phyloP scores from a whole-genome alignment of 1,139 yeast genomes.

The Yamadazyma aaseri region DNA sequence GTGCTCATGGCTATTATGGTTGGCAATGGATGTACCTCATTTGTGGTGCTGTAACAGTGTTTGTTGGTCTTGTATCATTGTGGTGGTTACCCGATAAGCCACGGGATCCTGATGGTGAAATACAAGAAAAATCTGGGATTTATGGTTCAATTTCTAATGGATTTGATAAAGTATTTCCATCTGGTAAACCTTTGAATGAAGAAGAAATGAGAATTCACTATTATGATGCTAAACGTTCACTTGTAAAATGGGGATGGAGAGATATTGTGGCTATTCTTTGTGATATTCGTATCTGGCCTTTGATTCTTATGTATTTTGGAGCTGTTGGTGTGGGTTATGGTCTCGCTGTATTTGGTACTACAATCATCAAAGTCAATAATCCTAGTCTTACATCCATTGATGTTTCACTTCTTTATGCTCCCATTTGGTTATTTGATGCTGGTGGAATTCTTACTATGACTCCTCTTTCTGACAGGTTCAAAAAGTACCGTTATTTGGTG shows the following conservation, averaged over 20 bases:
- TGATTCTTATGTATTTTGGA: constrained; percentile 85
- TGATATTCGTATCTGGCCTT: constrained; percentile 76
- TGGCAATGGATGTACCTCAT: constrained; percentile 88
- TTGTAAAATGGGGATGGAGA: constrained; percentile 55
- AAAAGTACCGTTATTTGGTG: constrained; percentile 55
- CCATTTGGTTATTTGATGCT: constrained; percentile 85
- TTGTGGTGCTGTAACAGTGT: constrained; percentile 71
- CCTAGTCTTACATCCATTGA: constrained; percentile 64
- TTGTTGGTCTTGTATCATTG: constrained; percentile 60
- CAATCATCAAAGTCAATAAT: constrained; percentile 68
- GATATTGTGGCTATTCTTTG: constrained; percentile 57
- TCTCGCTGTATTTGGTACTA: constrained; percentile 80
- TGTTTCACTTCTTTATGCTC: constrained; percentile 77
- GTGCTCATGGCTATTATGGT: constrained; percentile 65
- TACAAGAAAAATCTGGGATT: constrained; percentile 12
- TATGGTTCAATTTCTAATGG: constrained; percentile 8
- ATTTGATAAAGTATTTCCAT: constrained; percentile 28
- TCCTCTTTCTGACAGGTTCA: constrained; percentile 74
- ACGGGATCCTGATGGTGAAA: constrained; percentile 18
- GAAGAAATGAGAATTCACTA: constrained; percentile 58
- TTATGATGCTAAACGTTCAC: constrained; percentile 53
- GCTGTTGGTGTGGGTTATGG: constrained; percentile 90
- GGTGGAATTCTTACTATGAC: constrained; percentile 75
- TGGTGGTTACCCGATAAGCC: constrained; percentile 90
- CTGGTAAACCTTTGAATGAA: constrained; percentile 53